Percentiles rank a stretch among this genome's conserved stretches.
These are phyloP conservation scores for Penicillium sp. DNA, from an alignment of 2,329 filamentous ascomycete species.

Conservation along the genomic window DNA sequence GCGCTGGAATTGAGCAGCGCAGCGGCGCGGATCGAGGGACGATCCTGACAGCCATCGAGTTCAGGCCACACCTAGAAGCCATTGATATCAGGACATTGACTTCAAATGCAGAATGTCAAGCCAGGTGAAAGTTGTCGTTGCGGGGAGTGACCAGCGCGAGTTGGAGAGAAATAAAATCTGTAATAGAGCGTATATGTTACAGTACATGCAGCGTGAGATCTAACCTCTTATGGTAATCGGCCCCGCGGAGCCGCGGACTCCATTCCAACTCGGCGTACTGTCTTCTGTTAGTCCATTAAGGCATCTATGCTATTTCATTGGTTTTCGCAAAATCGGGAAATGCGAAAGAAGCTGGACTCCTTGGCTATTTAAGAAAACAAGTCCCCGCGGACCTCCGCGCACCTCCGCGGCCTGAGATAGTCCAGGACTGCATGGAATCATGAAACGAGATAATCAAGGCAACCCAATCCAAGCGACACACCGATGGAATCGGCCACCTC, in stretches of 20 bases:
- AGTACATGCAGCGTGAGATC: not conserved
- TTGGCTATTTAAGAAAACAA: not conserved
- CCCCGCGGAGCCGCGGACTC: conserved; percentile 13
- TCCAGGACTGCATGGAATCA: not conserved
- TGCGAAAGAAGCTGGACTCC: not conserved
- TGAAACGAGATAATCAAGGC: conserved; percentile 11
- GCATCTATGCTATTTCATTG: not conserved
- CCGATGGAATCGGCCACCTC: conserved; percentile 10
- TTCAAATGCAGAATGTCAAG: not conserved
- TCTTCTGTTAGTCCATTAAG: not conserved
- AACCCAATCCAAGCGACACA: conserved; percentile 34
- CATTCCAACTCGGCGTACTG: not conserved
- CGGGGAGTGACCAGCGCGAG: not conserved
- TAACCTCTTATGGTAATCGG: not conserved
- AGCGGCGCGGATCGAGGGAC: not conserved
- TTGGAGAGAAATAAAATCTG: not conserved
- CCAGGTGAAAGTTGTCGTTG: not conserved
- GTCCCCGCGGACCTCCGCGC: conserved; percentile 1
- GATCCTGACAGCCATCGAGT: not conserved
- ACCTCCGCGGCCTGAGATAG: conserved; percentile 5
- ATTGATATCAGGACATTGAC: not conserved
- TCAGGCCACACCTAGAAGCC: not conserved
- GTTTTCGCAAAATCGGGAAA: not conserved
- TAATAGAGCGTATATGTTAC: not conserved
- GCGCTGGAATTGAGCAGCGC: conserved; percentile 6